phyloP scores from a whole-genome alignment of 768 basidiomycete genomes.

The Boletus reticulatus region DNA sequence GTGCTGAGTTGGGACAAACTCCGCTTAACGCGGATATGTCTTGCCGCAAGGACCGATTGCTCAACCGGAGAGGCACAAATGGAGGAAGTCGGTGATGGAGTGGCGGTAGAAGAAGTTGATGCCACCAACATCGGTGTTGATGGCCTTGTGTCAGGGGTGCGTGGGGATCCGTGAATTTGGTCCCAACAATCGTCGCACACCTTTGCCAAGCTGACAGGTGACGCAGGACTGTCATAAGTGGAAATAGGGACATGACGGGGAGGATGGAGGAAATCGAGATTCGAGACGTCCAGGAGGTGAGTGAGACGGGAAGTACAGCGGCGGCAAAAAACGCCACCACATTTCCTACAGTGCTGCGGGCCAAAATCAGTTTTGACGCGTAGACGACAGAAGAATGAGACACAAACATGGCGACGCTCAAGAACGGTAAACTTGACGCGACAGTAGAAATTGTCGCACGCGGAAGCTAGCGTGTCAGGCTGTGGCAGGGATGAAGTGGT shows the following conservation, averaged over 20 bases:
- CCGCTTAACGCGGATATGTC: slow-evolving; percentile 19
- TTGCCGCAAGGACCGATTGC: slow-evolving; percentile 19
- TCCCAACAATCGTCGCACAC: slow-evolving; percentile 80
- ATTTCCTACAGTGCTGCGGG: slow-evolving; percentile 76
- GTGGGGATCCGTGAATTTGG: slow-evolving; percentile 60
- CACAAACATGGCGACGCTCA: slow-evolving; percentile 72
- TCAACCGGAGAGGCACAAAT: slow-evolving; percentile 35
- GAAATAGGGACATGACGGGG: slow-evolving; percentile 64
- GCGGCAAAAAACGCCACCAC: slow-evolving; percentile 74
- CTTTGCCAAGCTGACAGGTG: slow-evolving; percentile 55
- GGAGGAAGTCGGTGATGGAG: slow-evolving; percentile 33
- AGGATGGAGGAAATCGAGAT: slow-evolving; percentile 67
- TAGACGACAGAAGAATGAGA: neutral
- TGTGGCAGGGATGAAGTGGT: slow-evolving; percentile 28
- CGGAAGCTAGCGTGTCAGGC: slow-evolving; percentile 59
- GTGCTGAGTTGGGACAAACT: slow-evolving; percentile 30
- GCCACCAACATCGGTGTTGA: slow-evolving; percentile 39
- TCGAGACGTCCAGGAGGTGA: slow-evolving; percentile 68
- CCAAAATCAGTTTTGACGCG: slow-evolving; percentile 17
- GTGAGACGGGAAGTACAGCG: slow-evolving; percentile 60
- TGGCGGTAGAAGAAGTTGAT: slow-evolving; percentile 30
- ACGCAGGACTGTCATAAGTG: slow-evolving; percentile 53
- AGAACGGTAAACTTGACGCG: slow-evolving; percentile 60
- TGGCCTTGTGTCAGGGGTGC: slow-evolving; percentile 39
- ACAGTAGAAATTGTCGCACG: slow-evolving; percentile 77